Evolutionary conservation across 805 yeast species (phyloP).

Genomic region (Lachancea sp.): DNA sequence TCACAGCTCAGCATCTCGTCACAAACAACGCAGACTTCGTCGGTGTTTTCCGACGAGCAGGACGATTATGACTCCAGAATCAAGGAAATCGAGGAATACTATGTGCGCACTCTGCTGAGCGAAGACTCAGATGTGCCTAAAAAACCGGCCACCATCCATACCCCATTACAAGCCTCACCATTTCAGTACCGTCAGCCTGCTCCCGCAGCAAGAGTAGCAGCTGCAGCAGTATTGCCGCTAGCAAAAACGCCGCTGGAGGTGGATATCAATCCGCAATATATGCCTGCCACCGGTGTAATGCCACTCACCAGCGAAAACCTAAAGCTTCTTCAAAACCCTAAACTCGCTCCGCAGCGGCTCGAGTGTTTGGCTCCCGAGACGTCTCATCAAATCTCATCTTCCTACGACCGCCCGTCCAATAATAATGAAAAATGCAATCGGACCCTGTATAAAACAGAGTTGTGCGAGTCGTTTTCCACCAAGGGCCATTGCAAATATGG

Average conservation of each 20-base stretch:
- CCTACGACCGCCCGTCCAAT: neutral
- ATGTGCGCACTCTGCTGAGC: conserved; percentile 26
- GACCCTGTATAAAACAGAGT: conserved; percentile 81
- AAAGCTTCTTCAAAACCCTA: conserved; percentile 11
- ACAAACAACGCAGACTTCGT: conserved; percentile 19
- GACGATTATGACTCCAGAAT: conserved; percentile 21
- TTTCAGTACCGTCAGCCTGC: neutral
- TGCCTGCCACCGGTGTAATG: conserved; percentile 16
- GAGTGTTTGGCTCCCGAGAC: conserved; percentile 4
- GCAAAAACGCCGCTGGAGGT: conserved; percentile 19
- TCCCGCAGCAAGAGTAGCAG: conserved; percentile 2
- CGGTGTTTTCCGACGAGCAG: conserved; percentile 25
- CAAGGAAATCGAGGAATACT: conserved; percentile 32
- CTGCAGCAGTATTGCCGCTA: neutral
- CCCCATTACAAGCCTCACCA: neutral
- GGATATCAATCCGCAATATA: conserved; percentile 23
- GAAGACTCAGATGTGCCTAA: conserved; percentile 14
- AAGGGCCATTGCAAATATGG: conserved; percentile 81
- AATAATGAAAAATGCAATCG: conserved; percentile 39
- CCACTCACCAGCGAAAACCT: conserved; percentile 31
- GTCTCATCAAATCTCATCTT: conserved; percentile 1
- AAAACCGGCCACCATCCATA: neutral
- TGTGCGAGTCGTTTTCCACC: conserved; percentile 71
- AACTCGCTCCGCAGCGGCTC: conserved; percentile 14
- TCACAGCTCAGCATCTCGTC: conserved; percentile 9